Evolutionary conservation across 73 alveolate species (phyloP).

Genomic region (Effrenium voratum): DNA sequence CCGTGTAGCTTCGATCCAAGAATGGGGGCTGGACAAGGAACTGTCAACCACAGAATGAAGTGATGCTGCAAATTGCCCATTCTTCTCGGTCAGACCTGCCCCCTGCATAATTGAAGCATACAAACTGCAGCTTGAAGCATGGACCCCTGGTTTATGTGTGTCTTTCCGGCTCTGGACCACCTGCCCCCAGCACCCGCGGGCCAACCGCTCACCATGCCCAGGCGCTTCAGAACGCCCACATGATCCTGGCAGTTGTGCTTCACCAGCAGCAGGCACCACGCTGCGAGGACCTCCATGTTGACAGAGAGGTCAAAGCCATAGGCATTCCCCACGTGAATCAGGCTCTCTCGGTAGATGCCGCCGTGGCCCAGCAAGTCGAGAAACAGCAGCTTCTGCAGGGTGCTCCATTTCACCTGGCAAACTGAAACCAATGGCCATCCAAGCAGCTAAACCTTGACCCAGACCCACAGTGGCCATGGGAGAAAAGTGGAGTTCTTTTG

Average conservation of each 20-base stretch:
- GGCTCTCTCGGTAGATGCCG: conserved; percentile 49
- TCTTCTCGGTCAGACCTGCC: no score
- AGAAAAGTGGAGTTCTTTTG: no score
- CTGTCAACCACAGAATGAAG: neutral
- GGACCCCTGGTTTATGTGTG: no score
- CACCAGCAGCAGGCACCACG: conserved; percentile 69
- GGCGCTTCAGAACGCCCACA: conserved; percentile 20
- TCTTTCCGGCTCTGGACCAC: no score
- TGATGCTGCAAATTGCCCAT: neutral
- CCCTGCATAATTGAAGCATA: no score
- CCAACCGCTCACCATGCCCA: neutral
- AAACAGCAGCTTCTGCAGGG: conserved; percentile 45
- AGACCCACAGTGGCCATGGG: no score
- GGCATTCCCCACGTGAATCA: conserved; percentile 66
- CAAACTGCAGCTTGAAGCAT: no score
- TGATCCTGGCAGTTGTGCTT: conserved; percentile 93
- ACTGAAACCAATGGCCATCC: no score
- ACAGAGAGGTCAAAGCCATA: conserved; percentile 54
- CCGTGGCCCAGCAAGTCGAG: conserved; percentile 24
- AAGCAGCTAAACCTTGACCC: no score
- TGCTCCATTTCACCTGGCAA: conserved; percentile 71
- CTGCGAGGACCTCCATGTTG: neutral
- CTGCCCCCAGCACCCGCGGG: no score
- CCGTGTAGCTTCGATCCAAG: no score
- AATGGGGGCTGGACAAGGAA: no score